Base-by-base conservation (phyloP, 495 filamentous ascomycete genomes). In the Trichoderma virens region DNA sequence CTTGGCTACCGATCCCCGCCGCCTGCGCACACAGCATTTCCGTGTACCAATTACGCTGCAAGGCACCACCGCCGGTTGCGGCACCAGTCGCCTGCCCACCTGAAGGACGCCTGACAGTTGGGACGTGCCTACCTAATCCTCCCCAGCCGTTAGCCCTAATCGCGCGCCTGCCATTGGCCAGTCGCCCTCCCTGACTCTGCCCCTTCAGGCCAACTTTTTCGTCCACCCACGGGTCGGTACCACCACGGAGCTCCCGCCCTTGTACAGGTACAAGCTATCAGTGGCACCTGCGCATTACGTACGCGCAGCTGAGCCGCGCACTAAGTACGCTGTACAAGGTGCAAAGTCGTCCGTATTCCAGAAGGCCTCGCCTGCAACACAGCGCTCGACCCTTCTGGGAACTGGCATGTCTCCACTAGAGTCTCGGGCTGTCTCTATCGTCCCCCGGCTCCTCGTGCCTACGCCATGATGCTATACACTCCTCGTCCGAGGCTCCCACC, bases 401-500 rank as follows among this genome's bases (percentile, higher is more conserved):
- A 30, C 51, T 56, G 51, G 51, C 51, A 56, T 56, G 51, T 56
- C 51, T 18, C 51, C 51, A 56, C 51, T n/a, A n/a, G n/a, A 28
- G 51, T 56, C 23, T 28, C 51, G 51, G 6, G 25, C 51, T 56
- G 51, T 30, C 51, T 56, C 25, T 7, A 56, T 56, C 51, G 9
- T n/a, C 13, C 23, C 25, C 51, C 51, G 25, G 23, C n/a, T 20
- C 9, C 47, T 56, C 20, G 47, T 25, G 23, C 20, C 47, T 56
- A 56, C 23, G 51, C 25, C 51, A 56, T 56, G 25, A 56, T 56
- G 51, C 16, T 56, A 56, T 30, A 56, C 23, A 30, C 25, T 30
- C 13, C 25, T 30, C 51, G 13, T 56, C 51, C 51, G 45, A 25
- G 45, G 20, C 45, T 51, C 45, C 25, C 51, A 30, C 11, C 51